A percentile compares a stretch with the other conserved stretches of the same genome.
phyloP scores from a whole-genome alignment of 1,284 basidiomycete species.

The Takashimella tepidaria region DNA sequence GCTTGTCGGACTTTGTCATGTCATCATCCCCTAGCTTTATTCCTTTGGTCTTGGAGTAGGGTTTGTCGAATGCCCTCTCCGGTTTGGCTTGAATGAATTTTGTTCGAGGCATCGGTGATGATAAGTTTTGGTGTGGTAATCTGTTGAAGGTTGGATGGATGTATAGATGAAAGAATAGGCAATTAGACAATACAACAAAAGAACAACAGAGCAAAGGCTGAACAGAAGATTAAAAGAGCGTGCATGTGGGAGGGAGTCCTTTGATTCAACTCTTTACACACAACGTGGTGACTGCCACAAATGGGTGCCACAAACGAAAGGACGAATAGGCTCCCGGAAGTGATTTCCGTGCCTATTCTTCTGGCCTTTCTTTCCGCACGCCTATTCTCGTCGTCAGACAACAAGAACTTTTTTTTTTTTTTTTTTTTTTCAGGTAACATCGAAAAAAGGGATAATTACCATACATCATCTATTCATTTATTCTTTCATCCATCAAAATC shows the following conservation, averaged over 20 bases:
- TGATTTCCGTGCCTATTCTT: not conserved
- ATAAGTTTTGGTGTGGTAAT: no score
- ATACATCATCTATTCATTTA: not conserved
- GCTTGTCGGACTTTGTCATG: no score
- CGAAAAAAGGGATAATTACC: not conserved
- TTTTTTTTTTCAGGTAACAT: not conserved
- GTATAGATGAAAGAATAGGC: no score
- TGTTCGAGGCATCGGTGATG: no score
- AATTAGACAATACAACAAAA: no score
- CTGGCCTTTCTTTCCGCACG: not conserved
- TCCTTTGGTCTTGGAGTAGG: no score
- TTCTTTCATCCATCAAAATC: not conserved
- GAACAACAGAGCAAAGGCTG: no score
- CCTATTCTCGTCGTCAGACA: not conserved
- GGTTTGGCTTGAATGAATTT: no score
- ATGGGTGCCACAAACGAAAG: not conserved
- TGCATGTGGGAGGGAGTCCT: not conserved
- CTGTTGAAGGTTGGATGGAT: no score
- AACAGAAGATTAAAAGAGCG: no score
- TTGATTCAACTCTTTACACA: not conserved
- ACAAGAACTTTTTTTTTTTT: not conserved
- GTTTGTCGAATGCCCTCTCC: no score
- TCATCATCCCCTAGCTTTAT: no score
- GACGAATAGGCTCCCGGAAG: not conserved
- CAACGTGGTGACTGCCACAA: not conserved